These are phyloP conservation scores for Papiliotrema fonsecae DNA, from an alignment of 1,284 basidiomycete genomes.

Conservation along the genomic window DNA sequence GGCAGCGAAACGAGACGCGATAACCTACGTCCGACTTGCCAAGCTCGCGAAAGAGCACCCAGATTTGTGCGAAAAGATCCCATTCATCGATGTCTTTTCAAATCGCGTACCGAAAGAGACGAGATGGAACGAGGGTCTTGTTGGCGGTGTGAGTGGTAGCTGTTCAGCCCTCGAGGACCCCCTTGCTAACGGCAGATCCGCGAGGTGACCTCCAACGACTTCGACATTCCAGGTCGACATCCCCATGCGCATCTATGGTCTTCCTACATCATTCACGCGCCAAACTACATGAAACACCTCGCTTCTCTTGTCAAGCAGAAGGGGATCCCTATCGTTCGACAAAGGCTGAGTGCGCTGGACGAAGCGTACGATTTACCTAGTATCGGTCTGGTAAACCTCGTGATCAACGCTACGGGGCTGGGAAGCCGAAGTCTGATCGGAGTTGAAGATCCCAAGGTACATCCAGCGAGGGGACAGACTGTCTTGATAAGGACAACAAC, in stretches of 20 bases:
- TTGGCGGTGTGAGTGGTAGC: constrained; percentile 1
- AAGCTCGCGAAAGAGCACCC: constrained; percentile 53
- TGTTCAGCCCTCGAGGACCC: background rate
- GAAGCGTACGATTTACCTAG: constrained; percentile 40
- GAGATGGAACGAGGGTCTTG: background rate
- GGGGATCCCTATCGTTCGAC: constrained; percentile 39
- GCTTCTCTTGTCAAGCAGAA: constrained; percentile 26
- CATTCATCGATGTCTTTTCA: background rate
- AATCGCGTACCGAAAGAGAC: background rate
- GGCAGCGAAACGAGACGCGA: constrained; percentile 49
- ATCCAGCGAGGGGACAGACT: constrained; percentile 45
- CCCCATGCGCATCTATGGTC: constrained; percentile 15
- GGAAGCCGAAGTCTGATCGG: constrained; percentile 41
- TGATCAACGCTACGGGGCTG: constrained; percentile 52
- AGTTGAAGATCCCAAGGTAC: constrained; percentile 41
- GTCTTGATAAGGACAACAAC: constrained; percentile 39
- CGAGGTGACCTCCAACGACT: constrained; percentile 5
- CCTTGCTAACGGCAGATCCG: constrained; percentile 7
- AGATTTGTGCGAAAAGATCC: constrained; percentile 47
- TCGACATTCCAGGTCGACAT: constrained; percentile 19
- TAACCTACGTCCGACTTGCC: constrained; percentile 49
- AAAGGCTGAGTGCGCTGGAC: constrained; percentile 38
- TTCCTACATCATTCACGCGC: constrained; percentile 46
- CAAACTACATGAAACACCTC: constrained; percentile 42
- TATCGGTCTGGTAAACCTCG: constrained; percentile 32